Evolutionary conservation across 2,329 filamentous ascomycete species (phyloP).

Genomic region (Acrodontium crateriforme): DNA sequence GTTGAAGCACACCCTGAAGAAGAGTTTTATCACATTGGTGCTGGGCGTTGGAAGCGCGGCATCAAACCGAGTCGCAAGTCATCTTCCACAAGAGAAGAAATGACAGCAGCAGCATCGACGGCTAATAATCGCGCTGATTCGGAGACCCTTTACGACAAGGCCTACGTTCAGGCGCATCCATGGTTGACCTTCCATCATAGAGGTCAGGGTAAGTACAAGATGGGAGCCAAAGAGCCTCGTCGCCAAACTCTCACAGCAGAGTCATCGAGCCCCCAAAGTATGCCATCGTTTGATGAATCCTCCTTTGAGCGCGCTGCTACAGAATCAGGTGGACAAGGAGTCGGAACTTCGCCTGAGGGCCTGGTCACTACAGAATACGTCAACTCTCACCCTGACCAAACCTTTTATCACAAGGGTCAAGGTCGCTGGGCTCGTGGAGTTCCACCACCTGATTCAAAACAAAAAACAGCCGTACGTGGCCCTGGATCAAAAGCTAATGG

Average conservation of each 20-base stretch:
- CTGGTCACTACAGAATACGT: slow-evolving; percentile 14
- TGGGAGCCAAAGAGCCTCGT: slow-evolving; percentile 6
- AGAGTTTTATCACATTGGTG: slow-evolving; percentile 17
- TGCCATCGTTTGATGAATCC: no score
- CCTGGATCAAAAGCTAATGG: slow-evolving; percentile 7
- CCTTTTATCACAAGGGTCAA: slow-evolving; percentile 18
- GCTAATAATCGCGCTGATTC: slow-evolving; percentile 2
- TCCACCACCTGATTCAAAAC: slow-evolving; percentile 13
- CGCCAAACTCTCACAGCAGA: background rate
- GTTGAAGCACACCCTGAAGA: slow-evolving; percentile 15
- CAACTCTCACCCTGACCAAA: slow-evolving; percentile 13
- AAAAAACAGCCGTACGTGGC: slow-evolving; percentile 18
- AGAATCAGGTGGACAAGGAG: slow-evolving; percentile 2
- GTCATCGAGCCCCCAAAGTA: no score
- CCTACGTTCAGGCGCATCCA: slow-evolving; percentile 12
- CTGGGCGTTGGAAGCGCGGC: slow-evolving; percentile 15
- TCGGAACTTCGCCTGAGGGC: background rate
- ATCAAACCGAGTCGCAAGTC: slow-evolving; percentile 10
- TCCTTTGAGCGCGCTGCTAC: slow-evolving; percentile 1
- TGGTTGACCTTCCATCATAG: slow-evolving; percentile 15
- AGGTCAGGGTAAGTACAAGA: slow-evolving; percentile 16
- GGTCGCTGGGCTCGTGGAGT: slow-evolving; percentile 18
- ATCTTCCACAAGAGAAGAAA: slow-evolving; percentile 1
- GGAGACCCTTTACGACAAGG: slow-evolving; percentile 9
- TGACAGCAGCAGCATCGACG: slow-evolving; percentile 2